These are phyloP conservation scores for Suhomyces guaymorum DNA, from an alignment of 1,139 yeast species.

Conservation along the genomic window DNA sequence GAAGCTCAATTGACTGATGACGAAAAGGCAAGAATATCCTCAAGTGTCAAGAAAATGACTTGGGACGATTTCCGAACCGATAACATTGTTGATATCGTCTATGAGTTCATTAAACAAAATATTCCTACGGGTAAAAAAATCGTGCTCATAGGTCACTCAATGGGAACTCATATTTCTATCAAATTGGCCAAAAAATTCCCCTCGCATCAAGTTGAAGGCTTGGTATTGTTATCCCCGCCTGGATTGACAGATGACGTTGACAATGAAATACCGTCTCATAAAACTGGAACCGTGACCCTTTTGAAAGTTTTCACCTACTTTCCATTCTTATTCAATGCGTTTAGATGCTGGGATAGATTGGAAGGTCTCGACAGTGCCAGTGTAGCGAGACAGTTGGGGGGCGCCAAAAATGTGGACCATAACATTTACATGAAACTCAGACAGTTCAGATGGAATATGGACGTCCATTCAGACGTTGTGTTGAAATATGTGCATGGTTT, in stretches of 20 bases:
- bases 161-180: constrained; percentile 64
- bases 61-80: constrained; percentile 51
- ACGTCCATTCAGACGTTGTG: constrained; percentile 56
- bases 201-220: constrained; percentile 42
- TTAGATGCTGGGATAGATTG: constrained; percentile 59
- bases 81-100: constrained; percentile 47
- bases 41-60: constrained; percentile 33
- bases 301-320: constrained; percentile 32
- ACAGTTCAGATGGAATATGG: constrained; percentile 74
- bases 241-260: constrained; percentile 35
- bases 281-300: constrained; percentile 16
- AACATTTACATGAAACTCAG: constrained; percentile 47
- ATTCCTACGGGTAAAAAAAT: constrained; percentile 48
- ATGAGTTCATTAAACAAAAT: constrained; percentile 39
- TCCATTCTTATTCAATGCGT: constrained; percentile 56
- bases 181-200: constrained; percentile 50
- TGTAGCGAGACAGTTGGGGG: constrained; percentile 53
- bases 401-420: constrained; percentile 17
- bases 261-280: constrained; percentile 2
- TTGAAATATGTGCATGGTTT: constrained; percentile 56
- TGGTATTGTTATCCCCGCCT: constrained; percentile 58
- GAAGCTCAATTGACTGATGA: constrained; percentile 26
- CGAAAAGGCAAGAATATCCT: constrained; percentile 32
- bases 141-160: constrained; percentile 71
- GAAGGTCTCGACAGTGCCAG: constrained; percentile 64